Evolutionary conservation across 1,284 basidiomycete species (phyloP), one percentile per base, ranked within the genome.

Genomic region (Lentinula novae-zelandiae): DNA sequence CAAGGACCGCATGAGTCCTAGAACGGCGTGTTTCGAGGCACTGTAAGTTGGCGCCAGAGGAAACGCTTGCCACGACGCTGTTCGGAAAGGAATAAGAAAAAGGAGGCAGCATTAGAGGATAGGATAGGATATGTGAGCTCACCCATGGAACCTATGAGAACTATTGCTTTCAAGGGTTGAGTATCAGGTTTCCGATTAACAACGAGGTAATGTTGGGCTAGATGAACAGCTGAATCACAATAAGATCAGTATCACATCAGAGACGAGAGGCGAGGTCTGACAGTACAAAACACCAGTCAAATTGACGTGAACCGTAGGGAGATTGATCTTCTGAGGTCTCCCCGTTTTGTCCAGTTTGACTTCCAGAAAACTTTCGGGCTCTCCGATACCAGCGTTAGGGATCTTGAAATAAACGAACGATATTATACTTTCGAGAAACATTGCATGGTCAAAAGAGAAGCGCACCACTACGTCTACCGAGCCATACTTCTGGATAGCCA

Each of bases 71-170:
- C 82, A 84, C 34, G 82, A 84, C 22, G 82, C 83, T 84, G 61
- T 31, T 34, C n/a, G 5, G 13, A 34, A 9, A 42, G 15, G 40
- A 42, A 42, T 7, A 22, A 8, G 42, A 33, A 33, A 8, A 12
- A 10, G 15, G 48, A 2, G 17, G 44, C 10, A 10, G n/a, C 2
- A 2, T 6, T 10, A 42, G 42, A 15, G 2, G 17, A 54, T 42
- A 46, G 53, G n/a, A 15, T 3, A 27, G 17, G 12, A 22, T 22
- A 22, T 22, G 22, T 22, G 53, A 9, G 66, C 73, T 34, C 62
- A 81, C 82, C 78, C 70, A 85, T 79, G 9, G 83, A 85, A 10
- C 83, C 84, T 42, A 85, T 74, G 20, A 86, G 69, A 38, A 85
- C 72, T 38, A 86, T 65, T 3, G 82, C 70, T 65, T 84, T 84